Percentiles rank a stretch among this genome's conserved stretches.
Conservation (phyloP, 2,329 filamentous ascomycete species). For the Fusarium tricinctum region DNA sequence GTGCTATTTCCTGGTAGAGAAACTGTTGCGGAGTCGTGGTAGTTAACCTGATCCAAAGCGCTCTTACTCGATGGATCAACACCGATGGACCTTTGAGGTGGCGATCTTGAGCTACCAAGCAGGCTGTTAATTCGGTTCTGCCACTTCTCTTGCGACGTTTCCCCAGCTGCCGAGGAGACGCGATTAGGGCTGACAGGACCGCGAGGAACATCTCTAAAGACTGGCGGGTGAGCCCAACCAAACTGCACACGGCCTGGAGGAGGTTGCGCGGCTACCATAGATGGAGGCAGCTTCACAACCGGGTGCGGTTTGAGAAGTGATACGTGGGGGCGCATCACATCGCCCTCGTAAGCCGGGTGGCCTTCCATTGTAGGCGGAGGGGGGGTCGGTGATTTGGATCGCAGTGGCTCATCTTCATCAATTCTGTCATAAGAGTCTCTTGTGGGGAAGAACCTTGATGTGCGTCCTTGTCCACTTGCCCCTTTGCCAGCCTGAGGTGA, state of each 20-base stretch:
- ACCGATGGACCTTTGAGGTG: slow-evolving; percentile 69
- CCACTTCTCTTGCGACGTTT: slow-evolving; percentile 69
- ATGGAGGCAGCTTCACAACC: slow-evolving; percentile 84
- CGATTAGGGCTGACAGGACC: slow-evolving; percentile 43
- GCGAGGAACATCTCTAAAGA: slow-evolving; percentile 51
- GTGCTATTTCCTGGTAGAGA: slow-evolving; percentile 67
- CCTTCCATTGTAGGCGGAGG: slow-evolving; percentile 78
- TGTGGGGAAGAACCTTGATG: slow-evolving; percentile 74
- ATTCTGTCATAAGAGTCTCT: slow-evolving; percentile 63
- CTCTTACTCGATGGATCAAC: slow-evolving; percentile 78
- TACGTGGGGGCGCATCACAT: slow-evolving; percentile 75
- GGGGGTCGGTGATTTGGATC: slow-evolving; percentile 73
- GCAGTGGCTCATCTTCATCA: slow-evolving; percentile 55
- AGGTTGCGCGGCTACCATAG: slow-evolving; percentile 48
- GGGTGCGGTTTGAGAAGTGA: slow-evolving; percentile 78
- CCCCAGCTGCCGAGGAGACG: slow-evolving; percentile 48
- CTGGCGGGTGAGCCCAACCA: slow-evolving; percentile 55
- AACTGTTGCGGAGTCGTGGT: slow-evolving; percentile 73
- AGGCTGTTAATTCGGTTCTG: slow-evolving; percentile 87
- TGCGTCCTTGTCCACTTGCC: slow-evolving; percentile 62
- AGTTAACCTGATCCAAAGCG: slow-evolving; percentile 69
- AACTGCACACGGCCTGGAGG: slow-evolving; percentile 49
- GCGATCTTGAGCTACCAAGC: slow-evolving; percentile 76
- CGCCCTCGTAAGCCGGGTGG: slow-evolving; percentile 80
- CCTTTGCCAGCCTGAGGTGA: slow-evolving; percentile 49